Base-by-base conservation (phyloP, 176 grass and related monocot species). In the Echinochloa phyllopogon region DNA sequence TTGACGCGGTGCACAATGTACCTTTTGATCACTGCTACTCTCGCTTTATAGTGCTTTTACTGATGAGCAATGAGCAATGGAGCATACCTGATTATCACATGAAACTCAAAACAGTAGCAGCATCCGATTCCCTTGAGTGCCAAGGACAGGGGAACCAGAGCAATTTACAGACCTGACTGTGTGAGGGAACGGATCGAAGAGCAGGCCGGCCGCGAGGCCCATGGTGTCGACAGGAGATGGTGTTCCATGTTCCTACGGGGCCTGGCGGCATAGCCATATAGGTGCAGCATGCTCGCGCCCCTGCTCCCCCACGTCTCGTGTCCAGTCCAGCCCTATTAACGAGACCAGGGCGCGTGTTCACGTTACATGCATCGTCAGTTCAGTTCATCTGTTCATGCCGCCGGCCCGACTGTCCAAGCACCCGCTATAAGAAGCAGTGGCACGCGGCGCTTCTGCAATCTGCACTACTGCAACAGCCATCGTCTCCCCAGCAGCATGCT, bases 231-330 rank as follows among this genome's bases (percentile, higher is more conserved):
- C 20, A 75, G 61, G 53, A 39, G 18, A 80, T 80, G 77, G 77
- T 7, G 61, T 4, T 23, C 25, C 77, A 80, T 52, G 77, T 44
- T 66, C 77, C 77, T 80, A 79, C 27, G 42, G 43, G 23, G 24
- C 43, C 42, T 44, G 63, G 36, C 73, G 9, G 51, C 73, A 25
- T 64, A 64, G 61, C 61, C 27, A 29, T 29, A 37, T 39, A 56
- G 51, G 10, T 56, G 50, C 72, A 0, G 50, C 72, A 0, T 18
- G 65, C 65, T 68, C 2, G 4, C 36, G 12, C 47, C 45, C n/a
- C 57, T 60, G 57, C 51, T 57, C 10, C 36, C 65, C 50, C 72
- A 76, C 74, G 74, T 76, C 36, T 7, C 6, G 67, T 42, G 67
- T 70, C 37, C 29, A n/a, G 8, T 65, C 45, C 29, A n/a, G 8